phyloP scores from a whole-genome alignment of 495 filamentous ascomycete genomes.

The Hypoxylon cercidicola region DNA sequence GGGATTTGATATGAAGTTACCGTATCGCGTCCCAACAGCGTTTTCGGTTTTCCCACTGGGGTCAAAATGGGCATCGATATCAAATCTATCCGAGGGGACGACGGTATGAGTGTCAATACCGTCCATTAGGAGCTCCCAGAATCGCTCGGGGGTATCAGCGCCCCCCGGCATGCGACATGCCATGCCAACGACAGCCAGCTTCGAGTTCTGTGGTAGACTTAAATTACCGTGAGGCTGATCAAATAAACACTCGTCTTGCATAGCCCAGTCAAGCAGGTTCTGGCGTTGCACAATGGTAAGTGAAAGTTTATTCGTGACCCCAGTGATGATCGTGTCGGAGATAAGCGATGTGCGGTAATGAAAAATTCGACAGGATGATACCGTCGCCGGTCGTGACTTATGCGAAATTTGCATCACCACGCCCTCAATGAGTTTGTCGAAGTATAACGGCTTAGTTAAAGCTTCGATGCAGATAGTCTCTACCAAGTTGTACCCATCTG shows the following conservation, averaged over 20 bases:
- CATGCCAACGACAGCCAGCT: slow-evolving; percentile 72
- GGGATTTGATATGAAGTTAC: slow-evolving; percentile 80
- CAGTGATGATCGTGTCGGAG: neutral
- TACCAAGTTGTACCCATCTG: slow-evolving; percentile 43
- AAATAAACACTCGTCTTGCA: too few species aligned
- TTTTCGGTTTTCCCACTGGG: slow-evolving; percentile 73
- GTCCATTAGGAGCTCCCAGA: slow-evolving; percentile 72
- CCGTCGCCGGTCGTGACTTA: neutral
- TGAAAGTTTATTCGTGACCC: too few species aligned
- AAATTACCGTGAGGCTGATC: too few species aligned
- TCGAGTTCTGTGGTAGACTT: slow-evolving; percentile 1
- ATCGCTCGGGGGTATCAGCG: slow-evolving; percentile 61
- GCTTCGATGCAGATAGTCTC: slow-evolving; percentile 47
- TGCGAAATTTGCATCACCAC: slow-evolving; percentile 21
- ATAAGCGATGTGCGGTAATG: slow-evolving; percentile 6
- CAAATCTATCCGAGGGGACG: slow-evolving; percentile 74
- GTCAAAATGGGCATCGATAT: slow-evolving; percentile 75
- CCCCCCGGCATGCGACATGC: slow-evolving; percentile 71
- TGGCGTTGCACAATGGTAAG: neutral
- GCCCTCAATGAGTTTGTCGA: slow-evolving; percentile 43
- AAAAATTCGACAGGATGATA: neutral
- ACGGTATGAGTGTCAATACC: slow-evolving; percentile 62
- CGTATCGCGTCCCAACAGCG: slow-evolving; percentile 75
- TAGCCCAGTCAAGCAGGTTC: slow-evolving; percentile 8
- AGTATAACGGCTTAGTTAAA: slow-evolving; percentile 47